Conservation (phyloP, 495 filamentous ascomycete species). For the Penicillium flavigenum region DNA sequence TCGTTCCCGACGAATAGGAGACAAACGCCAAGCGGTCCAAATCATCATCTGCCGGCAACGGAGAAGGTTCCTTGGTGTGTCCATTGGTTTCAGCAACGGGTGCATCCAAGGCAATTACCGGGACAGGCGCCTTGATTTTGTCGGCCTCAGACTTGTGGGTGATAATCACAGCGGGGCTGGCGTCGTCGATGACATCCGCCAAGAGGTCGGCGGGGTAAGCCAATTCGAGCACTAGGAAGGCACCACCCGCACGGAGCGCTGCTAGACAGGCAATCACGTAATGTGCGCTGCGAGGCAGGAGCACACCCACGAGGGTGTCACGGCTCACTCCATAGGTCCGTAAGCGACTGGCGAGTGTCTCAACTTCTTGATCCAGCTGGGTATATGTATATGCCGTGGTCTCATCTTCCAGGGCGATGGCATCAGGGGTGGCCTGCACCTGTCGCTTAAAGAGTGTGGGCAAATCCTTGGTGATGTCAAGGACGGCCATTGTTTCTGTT, state of each 20-base stretch:
- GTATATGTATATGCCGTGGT: constrained; percentile 56
- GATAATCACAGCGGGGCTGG: constrained; percentile 59
- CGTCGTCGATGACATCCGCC: constrained; percentile 66
- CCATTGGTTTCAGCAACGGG: constrained; percentile 38
- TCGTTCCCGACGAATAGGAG: constrained; percentile 66
- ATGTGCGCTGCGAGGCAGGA: constrained; percentile 64
- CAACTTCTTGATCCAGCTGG: constrained; percentile 59
- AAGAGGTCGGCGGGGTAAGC: constrained; percentile 65
- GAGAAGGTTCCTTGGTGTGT: constrained; percentile 35
- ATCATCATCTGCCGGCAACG: constrained; percentile 56
- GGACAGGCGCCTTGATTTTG: constrained; percentile 55
- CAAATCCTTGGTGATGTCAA: constrained; percentile 63
- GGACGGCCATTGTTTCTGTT: constrained; percentile 44
- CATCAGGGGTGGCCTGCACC: constrained; percentile 56
- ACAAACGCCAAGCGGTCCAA: constrained; percentile 65
- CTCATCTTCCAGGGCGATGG: constrained; percentile 61
- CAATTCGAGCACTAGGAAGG: constrained; percentile 68
- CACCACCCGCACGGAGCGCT: constrained; percentile 63
- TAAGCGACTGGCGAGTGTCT: constrained; percentile 52
- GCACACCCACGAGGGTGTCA: constrained; percentile 62
- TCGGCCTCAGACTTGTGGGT: constrained; percentile 54
- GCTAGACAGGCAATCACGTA: constrained; percentile 71
- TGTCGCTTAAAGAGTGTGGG: constrained; percentile 59
- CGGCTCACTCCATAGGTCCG: constrained; percentile 58
- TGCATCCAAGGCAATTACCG: constrained; percentile 57